Conservation (phyloP, 805 yeast species). For the Peterozyma toletana region DNA sequence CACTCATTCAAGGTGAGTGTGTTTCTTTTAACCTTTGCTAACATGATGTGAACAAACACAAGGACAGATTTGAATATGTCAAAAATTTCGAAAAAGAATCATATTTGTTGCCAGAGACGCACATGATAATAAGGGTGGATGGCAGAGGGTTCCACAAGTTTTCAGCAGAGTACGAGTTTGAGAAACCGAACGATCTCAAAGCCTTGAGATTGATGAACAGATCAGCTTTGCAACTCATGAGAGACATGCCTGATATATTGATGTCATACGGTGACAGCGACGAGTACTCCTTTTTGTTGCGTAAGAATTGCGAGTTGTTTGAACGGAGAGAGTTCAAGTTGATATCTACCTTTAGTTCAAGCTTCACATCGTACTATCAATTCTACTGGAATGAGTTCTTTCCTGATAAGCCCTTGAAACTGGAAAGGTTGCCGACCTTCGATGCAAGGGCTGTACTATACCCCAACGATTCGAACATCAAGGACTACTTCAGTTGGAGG, state of each 20-base stretch:
- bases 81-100: constrained; percentile 71
- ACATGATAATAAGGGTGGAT: constrained; percentile 80
- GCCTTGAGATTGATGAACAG: constrained; percentile 79
- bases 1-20: too few species aligned
- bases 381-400: constrained; percentile 59
- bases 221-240: constrained; percentile 63
- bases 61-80: constrained; percentile 57
- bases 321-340: constrained; percentile 82
- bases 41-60: too few species aligned
- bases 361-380: constrained; percentile 72
- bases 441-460: constrained; percentile 88
- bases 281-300: constrained; percentile 80
- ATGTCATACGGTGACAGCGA: constrained; percentile 94
- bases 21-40: too few species aligned
- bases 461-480: constrained; percentile 52
- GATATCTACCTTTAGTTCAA: constrained; percentile 73
- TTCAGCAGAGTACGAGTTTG: constrained; percentile 64
- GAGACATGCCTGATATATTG: constrained; percentile 60
- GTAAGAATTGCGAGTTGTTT: constrained; percentile 56
- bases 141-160: constrained; percentile 93
- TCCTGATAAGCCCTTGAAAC: constrained; percentile 37
- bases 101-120: constrained; percentile 67
- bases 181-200: constrained; percentile 77
- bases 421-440: constrained; percentile 68
- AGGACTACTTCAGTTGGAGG: constrained; percentile 90